Evolutionary conservation across 2,329 filamentous ascomycete species (phyloP).

Genomic region (Fusarium pseudocircinatum): DNA sequence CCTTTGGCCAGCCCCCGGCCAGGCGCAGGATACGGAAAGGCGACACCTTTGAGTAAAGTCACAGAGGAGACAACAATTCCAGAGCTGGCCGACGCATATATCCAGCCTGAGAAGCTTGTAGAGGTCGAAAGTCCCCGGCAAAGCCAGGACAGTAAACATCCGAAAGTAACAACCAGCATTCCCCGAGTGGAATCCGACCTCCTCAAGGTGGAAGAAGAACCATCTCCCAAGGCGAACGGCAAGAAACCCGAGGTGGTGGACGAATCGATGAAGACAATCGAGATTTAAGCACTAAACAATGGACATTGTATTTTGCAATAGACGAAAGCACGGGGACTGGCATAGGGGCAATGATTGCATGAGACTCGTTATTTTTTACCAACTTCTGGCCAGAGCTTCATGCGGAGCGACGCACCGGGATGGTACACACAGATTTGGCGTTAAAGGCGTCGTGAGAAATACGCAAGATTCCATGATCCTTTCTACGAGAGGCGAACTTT

Average conservation of each 20-base stretch:
- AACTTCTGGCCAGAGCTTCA: slow-evolving; percentile 52
- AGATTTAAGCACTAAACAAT: slow-evolving; percentile 56
- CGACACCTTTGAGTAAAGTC: slow-evolving; percentile 76
- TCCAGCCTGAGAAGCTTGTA: slow-evolving; percentile 62
- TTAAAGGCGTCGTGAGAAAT: slow-evolving; percentile 43
- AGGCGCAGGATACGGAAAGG: slow-evolving; percentile 65
- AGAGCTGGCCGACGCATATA: slow-evolving; percentile 50
- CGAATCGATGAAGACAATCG: slow-evolving; percentile 69
- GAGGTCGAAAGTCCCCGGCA: slow-evolving; percentile 65
- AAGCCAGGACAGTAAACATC: slow-evolving; percentile 54
- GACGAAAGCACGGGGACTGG: slow-evolving; percentile 40
- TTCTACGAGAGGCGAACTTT: slow-evolving; percentile 27
- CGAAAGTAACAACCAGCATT: slow-evolving; percentile 47
- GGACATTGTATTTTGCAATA: slow-evolving; percentile 30
- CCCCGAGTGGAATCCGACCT: slow-evolving; percentile 49
- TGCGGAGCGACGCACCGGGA: slow-evolving; percentile 36
- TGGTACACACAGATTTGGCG: slow-evolving; percentile 39
- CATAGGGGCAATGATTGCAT: slow-evolving; percentile 44
- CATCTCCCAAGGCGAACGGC: slow-evolving; percentile 48
- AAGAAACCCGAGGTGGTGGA: slow-evolving; percentile 57
- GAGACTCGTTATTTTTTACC: slow-evolving; percentile 40
- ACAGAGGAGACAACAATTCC: slow-evolving; percentile 70
- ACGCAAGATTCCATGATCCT: slow-evolving; percentile 38
- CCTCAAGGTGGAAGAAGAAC: slow-evolving; percentile 42
- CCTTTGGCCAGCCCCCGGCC: slow-evolving; percentile 71